These are phyloP conservation scores for Tulasnella sp. DNA, from an alignment of 768 basidiomycete genomes.

Conservation along the genomic window DNA sequence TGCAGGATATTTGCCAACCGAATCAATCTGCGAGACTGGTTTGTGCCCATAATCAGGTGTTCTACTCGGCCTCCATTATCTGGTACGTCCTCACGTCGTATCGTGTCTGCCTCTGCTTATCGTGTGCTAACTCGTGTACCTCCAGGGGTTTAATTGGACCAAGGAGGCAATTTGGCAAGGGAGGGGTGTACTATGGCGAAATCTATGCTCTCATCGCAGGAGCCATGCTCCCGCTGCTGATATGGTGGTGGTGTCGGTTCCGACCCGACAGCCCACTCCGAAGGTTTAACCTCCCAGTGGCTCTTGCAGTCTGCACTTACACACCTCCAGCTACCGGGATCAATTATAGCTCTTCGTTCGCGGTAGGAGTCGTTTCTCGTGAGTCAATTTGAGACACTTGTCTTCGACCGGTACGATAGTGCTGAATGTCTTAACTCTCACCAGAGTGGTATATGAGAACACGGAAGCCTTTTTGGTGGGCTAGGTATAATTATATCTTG, in stretches of 20 bases:
- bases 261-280: slow-evolving; percentile 34
- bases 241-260: slow-evolving; percentile 41
- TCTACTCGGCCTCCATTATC: slow-evolving; percentile 44
- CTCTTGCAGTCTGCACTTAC: slow-evolving; percentile 41
- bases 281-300: slow-evolving; percentile 41
- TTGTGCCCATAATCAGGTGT: slow-evolving; percentile 42
- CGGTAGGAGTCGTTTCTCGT: slow-evolving; percentile 48
- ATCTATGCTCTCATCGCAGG: slow-evolving; percentile 44
- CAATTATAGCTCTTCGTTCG: slow-evolving; percentile 46
- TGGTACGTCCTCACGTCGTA: slow-evolving; percentile 38
- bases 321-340: slow-evolving; percentile 48
- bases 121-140: background rate
- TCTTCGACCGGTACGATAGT: background rate
- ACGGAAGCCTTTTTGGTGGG: slow-evolving; percentile 47
- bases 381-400: slow-evolving; percentile 25
- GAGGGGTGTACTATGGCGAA: slow-evolving; percentile 42
- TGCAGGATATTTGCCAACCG: slow-evolving; percentile 43
- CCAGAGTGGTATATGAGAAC: slow-evolving; percentile 45
- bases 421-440: background rate
- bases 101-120: no score
- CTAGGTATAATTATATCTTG: slow-evolving; percentile 50
- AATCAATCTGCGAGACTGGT: slow-evolving; percentile 40
- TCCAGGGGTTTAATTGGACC: slow-evolving; percentile 48
- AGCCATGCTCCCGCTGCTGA: slow-evolving; percentile 43
- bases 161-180: slow-evolving; percentile 41